phyloP scores from a whole-genome alignment of 495 filamentous ascomycete genomes.

The Penicillium angulare region DNA sequence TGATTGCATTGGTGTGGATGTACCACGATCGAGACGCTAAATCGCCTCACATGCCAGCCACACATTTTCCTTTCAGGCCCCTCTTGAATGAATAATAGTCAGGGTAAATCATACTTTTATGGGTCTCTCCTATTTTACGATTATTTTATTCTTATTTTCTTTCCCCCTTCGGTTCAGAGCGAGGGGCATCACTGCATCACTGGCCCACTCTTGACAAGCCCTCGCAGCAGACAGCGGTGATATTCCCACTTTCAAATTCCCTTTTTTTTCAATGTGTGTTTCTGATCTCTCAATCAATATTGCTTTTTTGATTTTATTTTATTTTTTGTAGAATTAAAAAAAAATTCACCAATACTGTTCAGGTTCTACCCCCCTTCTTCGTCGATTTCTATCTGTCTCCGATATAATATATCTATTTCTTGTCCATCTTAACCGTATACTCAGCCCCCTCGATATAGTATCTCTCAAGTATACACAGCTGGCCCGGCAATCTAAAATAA shows the following conservation, averaged over 20 bases:
- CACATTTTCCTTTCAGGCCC: conserved; percentile 8
- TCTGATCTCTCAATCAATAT: background rate
- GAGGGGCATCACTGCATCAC: conserved; percentile 13
- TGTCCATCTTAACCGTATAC: background rate
- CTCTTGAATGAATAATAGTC: conserved; percentile 6
- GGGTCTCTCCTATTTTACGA: background rate
- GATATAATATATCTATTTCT: background rate
- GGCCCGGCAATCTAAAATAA: too few relatives aligned
- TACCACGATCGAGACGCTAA: conserved; percentile 24
- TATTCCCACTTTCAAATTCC: conserved; percentile 3
- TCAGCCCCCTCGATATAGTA: background rate
- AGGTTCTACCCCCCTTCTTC: too few relatives aligned
- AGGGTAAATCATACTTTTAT: background rate
- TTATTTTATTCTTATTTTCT: too few relatives aligned
- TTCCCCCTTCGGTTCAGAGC: too few relatives aligned
- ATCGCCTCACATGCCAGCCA: conserved; percentile 27
- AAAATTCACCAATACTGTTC: too few relatives aligned
- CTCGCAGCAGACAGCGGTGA: conserved; percentile 11
- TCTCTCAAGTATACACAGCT: too few relatives aligned
- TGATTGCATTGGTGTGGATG: conserved; percentile 7
- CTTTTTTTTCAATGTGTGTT: conserved; percentile 4
- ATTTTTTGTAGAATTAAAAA: background rate
- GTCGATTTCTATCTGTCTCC: background rate
- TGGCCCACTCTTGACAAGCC: conserved; percentile 10
- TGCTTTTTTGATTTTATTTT: conserved; percentile 1